Base-by-base conservation (phyloP, 2,329 filamentous ascomycete genomes). In the Trichoderma cornu-damae region DNA sequence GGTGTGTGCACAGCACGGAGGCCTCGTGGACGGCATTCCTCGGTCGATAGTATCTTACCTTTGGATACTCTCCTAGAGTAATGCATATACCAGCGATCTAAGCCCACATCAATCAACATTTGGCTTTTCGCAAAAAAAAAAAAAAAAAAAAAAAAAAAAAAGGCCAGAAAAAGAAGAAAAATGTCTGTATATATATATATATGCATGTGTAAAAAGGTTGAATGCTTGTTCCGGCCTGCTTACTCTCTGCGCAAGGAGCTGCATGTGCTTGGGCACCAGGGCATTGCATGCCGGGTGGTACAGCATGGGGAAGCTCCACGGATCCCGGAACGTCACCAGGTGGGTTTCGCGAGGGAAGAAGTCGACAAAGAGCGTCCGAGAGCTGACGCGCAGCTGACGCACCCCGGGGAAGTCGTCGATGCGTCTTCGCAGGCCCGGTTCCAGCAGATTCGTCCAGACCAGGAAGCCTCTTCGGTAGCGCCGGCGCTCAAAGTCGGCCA, bases 321-420 rank as follows among this genome's bases (percentile, higher is more conserved):
- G 93, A 69, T 99, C 93, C 68, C 89, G 81, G 67, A 99, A 96
- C 0, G 90, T 96, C 65, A 96, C 79, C 38, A 99, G 76, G 66
- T 95, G 89, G 6, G 92, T 94, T 75, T 99, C 94, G 67, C 90
- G 84, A 5, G 94, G 92, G 68, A 85, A 93, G 71, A 87, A 99
- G 71, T 96, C 89, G 69, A 96, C 83, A 53, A 92, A 89, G 56
- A 97, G 77, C 4, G 91, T 89, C 59, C 87, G 85, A 68, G 92
- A 91, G 55, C 86, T 83, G n/a, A 83, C 85, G 61, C 96, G 89
- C 66, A 88, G 84, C 63, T 90, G 83, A 61, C 87, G 81, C 30
- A 87, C 84, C 61, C 81, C 78, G 43, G 82, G 80, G 43, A 85
- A 89, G 43, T 81, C 80, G 72, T 95, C 89, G 67, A 96, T 82